Evolutionary conservation across 1,284 basidiomycete genomes (phyloP).

Genomic region (Clitocybe nebularis): DNA sequence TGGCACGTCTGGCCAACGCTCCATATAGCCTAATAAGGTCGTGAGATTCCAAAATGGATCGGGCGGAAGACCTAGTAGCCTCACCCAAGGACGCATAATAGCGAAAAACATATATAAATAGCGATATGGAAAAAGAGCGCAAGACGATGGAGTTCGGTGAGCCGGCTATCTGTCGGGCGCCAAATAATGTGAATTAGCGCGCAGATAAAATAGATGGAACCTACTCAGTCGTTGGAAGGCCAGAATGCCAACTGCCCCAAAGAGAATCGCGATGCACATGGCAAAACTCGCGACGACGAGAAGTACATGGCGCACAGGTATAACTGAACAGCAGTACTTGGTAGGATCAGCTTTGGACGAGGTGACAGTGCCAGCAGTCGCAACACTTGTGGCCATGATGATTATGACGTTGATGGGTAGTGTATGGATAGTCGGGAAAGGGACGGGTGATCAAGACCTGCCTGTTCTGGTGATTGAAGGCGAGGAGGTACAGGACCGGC

Average conservation of each 20-base stretch:
- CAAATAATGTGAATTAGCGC: no score
- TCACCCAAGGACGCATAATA: constrained; percentile 16
- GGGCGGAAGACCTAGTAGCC: no score
- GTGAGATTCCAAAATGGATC: background rate
- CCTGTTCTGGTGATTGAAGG: constrained; percentile 9
- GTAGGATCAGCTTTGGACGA: constrained; percentile 3
- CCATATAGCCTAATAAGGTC: constrained; percentile 13
- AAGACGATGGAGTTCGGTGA: constrained; percentile 15
- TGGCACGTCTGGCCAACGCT: constrained; percentile 8
- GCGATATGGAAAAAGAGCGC: constrained; percentile 17
- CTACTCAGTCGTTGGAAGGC: constrained; percentile 11
- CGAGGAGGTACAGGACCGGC: constrained; percentile 14
- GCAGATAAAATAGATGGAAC: no score
- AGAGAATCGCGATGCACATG: constrained; percentile 12
- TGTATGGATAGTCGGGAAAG: background rate
- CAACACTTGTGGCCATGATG: constrained; percentile 1
- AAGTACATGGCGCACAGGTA: constrained; percentile 10
- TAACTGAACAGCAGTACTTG: constrained; percentile 7
- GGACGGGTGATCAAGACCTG: constrained; percentile 14
- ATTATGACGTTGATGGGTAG: no score
- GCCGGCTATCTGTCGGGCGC: constrained; percentile 10
- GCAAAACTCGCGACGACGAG: constrained; percentile 7
- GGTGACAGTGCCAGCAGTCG: background rate
- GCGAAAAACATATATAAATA: constrained; percentile 12
- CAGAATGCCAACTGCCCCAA: constrained; percentile 13